A percentile compares a stretch with the other conserved stretches of the same genome.
Conservation (phyloP, 192 early-diverging fungal genomes). For the Gigaspora rosea region DNA sequence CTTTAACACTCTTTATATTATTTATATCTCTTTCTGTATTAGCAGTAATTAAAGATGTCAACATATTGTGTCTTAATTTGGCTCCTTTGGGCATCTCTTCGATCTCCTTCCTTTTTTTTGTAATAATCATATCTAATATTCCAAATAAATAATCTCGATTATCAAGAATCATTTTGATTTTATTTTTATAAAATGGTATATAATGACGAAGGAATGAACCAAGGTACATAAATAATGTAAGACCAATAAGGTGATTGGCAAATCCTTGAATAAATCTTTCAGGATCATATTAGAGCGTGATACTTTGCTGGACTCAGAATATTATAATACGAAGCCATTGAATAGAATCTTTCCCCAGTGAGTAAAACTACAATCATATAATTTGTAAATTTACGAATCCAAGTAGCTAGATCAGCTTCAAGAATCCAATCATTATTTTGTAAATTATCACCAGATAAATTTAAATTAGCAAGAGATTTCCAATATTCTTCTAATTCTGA, state of each 20-base stretch:
- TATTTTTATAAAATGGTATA: background rate
- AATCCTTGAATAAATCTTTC: background rate
- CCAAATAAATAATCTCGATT: background rate
- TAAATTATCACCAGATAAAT: background rate
- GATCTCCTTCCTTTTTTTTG: constrained; percentile 10
- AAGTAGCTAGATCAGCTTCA: background rate
- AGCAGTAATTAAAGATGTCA: constrained; percentile 1
- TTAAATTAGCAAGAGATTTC: background rate
- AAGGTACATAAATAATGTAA: background rate
- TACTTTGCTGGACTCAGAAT: background rate
- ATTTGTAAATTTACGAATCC: background rate
- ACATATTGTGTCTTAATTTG: constrained; percentile 5
- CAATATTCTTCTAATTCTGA: background rate
- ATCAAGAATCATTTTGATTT: background rate
- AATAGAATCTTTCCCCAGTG: background rate
- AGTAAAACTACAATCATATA: background rate
- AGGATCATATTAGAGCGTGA: background rate
- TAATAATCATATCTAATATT: background rate
- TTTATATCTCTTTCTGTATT: constrained; percentile 20
- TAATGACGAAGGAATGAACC: background rate
- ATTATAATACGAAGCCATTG: constrained; percentile 1
- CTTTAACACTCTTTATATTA: background rate
- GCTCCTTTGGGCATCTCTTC: background rate
- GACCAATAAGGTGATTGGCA: background rate
- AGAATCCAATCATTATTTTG: background rate